phyloP scores from a whole-genome alignment of 139 green algal genomes.

The Mesostigma viride region DNA sequence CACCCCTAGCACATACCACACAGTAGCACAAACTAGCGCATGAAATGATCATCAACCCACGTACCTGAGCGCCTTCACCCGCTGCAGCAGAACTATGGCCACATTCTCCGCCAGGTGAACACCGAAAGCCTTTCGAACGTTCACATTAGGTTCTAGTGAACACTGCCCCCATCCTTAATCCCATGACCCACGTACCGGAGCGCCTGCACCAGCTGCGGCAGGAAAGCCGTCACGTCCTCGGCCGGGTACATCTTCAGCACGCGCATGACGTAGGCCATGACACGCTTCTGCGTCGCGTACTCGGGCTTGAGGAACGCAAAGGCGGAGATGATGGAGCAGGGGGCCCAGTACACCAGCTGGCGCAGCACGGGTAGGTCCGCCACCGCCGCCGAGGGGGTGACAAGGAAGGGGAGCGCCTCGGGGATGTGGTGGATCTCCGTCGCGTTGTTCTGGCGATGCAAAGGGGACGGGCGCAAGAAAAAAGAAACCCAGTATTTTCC shows the following conservation, averaged over 20 bases:
- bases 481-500: too few species aligned
- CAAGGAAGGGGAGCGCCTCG: conserved; percentile 24
- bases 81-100: too few species aligned
- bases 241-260: conserved; percentile 31
- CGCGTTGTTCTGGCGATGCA: not conserved
- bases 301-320: conserved; percentile 19
- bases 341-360: conserved; percentile 27
- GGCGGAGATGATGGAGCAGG: conserved; percentile 29
- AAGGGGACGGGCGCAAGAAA: too few species aligned
- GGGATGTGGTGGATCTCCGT: conserved; percentile 2
- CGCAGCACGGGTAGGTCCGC: conserved; percentile 17
- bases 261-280: conserved; percentile 31
- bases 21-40: too few species aligned
- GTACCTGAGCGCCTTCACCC: too few species aligned
- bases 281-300: conserved; percentile 18
- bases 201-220: conserved; percentile 85
- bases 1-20: too few species aligned
- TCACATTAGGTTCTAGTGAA: too few species aligned
- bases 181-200: too few species aligned
- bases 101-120: too few species aligned
- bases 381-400: conserved; percentile 12
- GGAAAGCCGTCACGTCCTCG: conserved; percentile 43
- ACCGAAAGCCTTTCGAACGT: too few species aligned
- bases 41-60: too few species aligned
- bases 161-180: too few species aligned